These are phyloP conservation scores for Madurella fahalii DNA, from an alignment of 2,329 filamentous ascomycete genomes.

Conservation along the genomic window DNA sequence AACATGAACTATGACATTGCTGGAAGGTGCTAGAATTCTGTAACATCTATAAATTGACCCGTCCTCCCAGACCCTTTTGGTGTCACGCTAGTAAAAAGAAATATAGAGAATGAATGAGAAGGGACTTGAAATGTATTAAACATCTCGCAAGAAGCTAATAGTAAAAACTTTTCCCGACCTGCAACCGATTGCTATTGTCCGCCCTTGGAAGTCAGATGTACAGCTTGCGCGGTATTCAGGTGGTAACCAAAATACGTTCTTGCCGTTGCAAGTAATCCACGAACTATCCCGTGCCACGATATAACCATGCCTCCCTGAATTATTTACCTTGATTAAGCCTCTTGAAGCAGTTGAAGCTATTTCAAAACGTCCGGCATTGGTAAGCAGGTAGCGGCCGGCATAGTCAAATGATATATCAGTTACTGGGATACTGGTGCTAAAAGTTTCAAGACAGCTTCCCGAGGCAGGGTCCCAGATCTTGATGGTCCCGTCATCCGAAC, in stretches of 20 bases:
- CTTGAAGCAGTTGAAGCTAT: no score
- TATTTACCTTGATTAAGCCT: no score
- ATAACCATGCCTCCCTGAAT: no score
- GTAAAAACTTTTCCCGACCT: slow-evolving; percentile 12
- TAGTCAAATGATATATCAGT: no score
- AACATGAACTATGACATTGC: no score
- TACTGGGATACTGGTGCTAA: no score
- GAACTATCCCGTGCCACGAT: not conserved
- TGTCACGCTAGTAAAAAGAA: slow-evolving; percentile 12
- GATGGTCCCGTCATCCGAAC: not conserved
- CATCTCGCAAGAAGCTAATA: slow-evolving; percentile 9
- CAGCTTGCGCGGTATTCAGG: not conserved
- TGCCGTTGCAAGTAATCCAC: slow-evolving; percentile 13
- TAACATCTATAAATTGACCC: slow-evolving; percentile 5
- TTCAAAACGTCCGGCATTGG: no score
- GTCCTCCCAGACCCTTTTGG: slow-evolving; percentile 8
- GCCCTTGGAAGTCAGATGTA: slow-evolving; percentile 1
- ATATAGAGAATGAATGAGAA: slow-evolving; percentile 1
- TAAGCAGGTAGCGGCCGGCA: no score
- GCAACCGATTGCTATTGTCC: slow-evolving; percentile 13
- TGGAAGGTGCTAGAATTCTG: no score
- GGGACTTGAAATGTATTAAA: slow-evolving; percentile 4
- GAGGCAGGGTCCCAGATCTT: not conserved
- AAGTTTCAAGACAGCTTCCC: not conserved
- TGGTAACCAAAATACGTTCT: slow-evolving; percentile 13